These are phyloP conservation scores for Mortierella sp. DNA, from an alignment of 371 early-diverging fungal species.

Conservation along the genomic window DNA sequence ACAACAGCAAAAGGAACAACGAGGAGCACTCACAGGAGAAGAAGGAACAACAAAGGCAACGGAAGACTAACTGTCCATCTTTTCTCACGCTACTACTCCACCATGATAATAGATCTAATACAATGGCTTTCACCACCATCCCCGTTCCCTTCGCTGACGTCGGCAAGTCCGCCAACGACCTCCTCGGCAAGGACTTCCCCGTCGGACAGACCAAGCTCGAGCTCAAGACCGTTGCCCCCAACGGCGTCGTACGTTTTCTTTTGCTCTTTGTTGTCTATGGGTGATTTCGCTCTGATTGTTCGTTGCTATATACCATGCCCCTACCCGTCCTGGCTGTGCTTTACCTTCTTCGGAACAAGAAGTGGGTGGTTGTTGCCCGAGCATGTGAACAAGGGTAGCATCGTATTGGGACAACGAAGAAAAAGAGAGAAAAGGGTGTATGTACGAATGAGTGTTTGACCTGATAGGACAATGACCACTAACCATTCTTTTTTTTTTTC, in stretches of 20 bases:
- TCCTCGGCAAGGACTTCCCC: constrained; percentile 97
- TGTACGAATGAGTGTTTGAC: neutral
- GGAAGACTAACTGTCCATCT: neutral
- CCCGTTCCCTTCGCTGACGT: constrained; percentile 91
- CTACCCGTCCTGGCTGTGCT: neutral
- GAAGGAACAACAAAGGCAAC: neutral
- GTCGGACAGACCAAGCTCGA: constrained; percentile 96
- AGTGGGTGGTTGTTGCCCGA: neutral
- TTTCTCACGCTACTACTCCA: neutral
- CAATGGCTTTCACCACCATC: constrained; percentile 62
- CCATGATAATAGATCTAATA: neutral
- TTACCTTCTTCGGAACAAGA: neutral
- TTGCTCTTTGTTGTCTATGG: neutral
- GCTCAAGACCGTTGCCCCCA: constrained; percentile 94
- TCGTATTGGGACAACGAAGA: neutral
- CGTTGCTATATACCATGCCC: neutral
- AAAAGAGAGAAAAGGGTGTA: neutral
- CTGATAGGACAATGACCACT: neutral
- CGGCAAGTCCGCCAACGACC: constrained; percentile 95
- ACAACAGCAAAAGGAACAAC: neutral
- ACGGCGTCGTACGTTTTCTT: constrained; percentile 88
- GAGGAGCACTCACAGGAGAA: neutral
- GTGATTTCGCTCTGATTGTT: neutral
- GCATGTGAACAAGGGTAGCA: neutral
- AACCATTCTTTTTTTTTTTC: neutral